Base-by-base conservation (phyloP, 2,329 filamentous ascomycete species). In the Pestalotiopsis sp. region DNA sequence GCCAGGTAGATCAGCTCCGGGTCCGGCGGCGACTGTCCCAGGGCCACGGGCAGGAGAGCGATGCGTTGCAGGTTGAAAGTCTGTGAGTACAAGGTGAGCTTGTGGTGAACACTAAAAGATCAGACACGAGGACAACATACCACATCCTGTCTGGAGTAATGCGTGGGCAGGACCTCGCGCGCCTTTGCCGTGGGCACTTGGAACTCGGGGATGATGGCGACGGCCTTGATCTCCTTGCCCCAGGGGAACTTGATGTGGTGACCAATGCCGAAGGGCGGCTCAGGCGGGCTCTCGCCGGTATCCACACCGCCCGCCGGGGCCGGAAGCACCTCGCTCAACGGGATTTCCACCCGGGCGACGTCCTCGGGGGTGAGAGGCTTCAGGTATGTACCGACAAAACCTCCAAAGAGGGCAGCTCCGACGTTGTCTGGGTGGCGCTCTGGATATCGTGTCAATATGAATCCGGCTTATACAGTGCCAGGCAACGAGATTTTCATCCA, bases 171-270 rank as follows among this genome's bases (percentile, higher is more conserved):
- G 23, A 97, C 95, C 69, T 91, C 90, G 76, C 96, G 90, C 4
- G 96, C 95, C 77, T 94, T 93, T 70, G 95, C 94, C 1, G 96
- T 99, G n/a, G 94, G 90, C 38, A 98, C 95, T 79, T 97, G 93
- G 77, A 98, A 99, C 75, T 97, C 89, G 9, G 96, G 96, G 70
- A 99, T 97, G 75, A 99, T 95, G 73, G 95, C 94, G 72, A 99
- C 92, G 71, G 95, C 95, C 85, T 98, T 98, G 86, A 99, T 97
- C 80, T 97, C 93, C 72, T 91, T 90, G 69, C 94, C 92, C 95
- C 95, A 98, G 57, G 90, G 90, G 81, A 98, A 98, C 81, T 95
- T 95, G 83, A 97, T 95, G 84, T 97, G 97, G 80, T 98, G 95
- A 63, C 95, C 96, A 75, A 99, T 98, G 76, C 94, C 93, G 73